A percentile compares a stretch with the other conserved stretches of the same genome.
Conservation (phyloP, 1,139 yeast species). For the Diutina scorzettiae region DNA sequence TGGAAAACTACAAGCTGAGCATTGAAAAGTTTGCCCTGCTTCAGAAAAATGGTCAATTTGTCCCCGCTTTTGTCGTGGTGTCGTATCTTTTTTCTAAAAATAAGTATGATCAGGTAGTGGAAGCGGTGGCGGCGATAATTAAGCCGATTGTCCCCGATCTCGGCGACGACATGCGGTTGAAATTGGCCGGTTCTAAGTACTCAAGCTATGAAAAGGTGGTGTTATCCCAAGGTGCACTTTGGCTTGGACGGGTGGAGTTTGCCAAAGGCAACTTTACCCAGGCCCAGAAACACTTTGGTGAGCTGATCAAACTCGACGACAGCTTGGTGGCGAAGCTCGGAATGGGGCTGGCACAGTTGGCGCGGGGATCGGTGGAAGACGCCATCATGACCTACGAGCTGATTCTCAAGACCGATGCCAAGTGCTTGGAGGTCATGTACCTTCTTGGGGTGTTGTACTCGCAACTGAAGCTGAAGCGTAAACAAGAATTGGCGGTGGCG, state of each 20-base stretch:
- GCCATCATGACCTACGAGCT: conserved; percentile 79
- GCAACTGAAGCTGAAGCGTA: conserved; percentile 25
- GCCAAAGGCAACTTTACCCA: conserved; percentile 44
- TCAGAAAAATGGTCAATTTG: conserved; percentile 20
- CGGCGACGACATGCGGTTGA: conserved; percentile 15
- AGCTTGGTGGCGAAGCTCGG: conserved; percentile 69
- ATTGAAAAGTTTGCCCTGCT: conserved; percentile 21
- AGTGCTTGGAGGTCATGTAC: conserved; percentile 64
- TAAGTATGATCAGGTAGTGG: conserved; percentile 44
- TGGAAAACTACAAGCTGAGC: conserved; percentile 36
- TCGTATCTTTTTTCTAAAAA: conserved; percentile 52
- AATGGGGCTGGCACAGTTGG: conserved; percentile 73
- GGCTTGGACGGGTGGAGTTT: conserved; percentile 77
- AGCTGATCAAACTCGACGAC: conserved; percentile 48
- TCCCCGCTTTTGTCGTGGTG: conserved; percentile 31
- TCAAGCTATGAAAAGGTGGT: conserved; percentile 23
- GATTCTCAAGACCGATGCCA: conserved; percentile 53
- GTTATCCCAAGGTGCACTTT: conserved; percentile 68
- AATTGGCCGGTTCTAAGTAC: conserved; percentile 13
- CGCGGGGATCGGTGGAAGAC: conserved; percentile 67
- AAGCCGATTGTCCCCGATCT: conserved; percentile 35
- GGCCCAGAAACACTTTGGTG: conserved; percentile 66
- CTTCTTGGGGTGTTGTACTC: conserved; percentile 68
- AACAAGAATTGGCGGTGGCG: conserved; percentile 42
- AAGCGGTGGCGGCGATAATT: conserved; percentile 45